These are phyloP conservation scores for Marchantia paleacea DNA, from an alignment of 225 moss, liverwort and hornwort species.

Conservation along the genomic window DNA sequence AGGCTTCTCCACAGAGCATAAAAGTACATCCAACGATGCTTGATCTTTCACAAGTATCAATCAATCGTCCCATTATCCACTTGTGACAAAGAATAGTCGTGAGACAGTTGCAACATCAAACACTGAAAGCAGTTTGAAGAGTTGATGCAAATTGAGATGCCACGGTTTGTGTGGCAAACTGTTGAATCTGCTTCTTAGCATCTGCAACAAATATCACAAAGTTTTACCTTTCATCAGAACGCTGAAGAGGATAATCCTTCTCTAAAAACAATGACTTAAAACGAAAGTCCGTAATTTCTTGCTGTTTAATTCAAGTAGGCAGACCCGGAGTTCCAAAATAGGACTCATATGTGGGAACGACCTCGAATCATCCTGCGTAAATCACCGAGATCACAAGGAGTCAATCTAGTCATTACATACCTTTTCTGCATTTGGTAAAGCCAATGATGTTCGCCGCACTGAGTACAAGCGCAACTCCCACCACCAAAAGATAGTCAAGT, in stretches of 20 bases:
- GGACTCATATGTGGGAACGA: no score
- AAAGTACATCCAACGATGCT: constrained; percentile 5
- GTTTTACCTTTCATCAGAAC: neutral
- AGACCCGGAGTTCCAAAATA: no score
- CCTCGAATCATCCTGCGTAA: no score
- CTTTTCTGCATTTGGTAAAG: constrained; percentile 87
- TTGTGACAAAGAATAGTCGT: neutral
- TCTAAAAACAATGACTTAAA: neutral
- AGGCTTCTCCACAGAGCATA: constrained; percentile 12
- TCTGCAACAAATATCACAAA: constrained; percentile 11
- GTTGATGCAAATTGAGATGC: constrained; percentile 42
- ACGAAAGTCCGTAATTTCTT: no score
- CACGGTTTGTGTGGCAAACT: constrained; percentile 41
- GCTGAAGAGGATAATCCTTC: neutral
- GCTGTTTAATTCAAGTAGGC: no score
- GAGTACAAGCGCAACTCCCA: constrained; percentile 67
- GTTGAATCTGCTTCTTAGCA: constrained; percentile 48
- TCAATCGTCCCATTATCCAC: constrained; percentile 10
- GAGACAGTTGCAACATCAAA: constrained; percentile 23
- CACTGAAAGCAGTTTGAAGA: constrained; percentile 41
- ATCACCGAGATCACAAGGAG: no score
- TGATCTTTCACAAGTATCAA: neutral
- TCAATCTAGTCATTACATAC: constrained; percentile 15
- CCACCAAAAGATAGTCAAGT: constrained; percentile 82
- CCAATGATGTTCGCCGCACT: constrained; percentile 84